Evolutionary conservation across 2,329 filamentous ascomycete species (phyloP), one percentile per base, ranked within the genome.

Genomic region (Pyrenophora tritici-repentis): DNA sequence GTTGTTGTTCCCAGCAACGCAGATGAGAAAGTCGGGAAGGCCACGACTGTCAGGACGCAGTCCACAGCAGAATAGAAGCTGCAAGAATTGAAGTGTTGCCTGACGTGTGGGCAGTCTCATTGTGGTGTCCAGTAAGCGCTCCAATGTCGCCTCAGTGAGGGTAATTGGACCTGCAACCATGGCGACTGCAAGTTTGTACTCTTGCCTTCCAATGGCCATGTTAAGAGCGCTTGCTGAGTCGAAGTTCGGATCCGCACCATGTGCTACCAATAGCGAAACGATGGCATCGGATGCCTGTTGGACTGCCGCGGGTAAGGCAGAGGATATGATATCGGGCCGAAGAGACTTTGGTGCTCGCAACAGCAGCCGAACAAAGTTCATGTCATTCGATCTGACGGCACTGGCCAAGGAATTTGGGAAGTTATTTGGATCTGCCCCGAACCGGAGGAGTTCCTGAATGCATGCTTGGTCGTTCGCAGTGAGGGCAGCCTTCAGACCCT

Each of bases 241-340:
- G 50, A 68, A 72, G 47, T 73, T 73, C 10, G 70, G 70, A 49
- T 73, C 66, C 17, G 68, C 71, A 6, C 70, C 70, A 47, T 72
- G 66, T 6, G 59, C 55, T 33, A 71, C 59, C 13, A 72, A 54
- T n/a, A 72, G 50, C 8, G 68, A 71, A 24, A 65, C 49, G 8
- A 63, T 56, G 3, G 59, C 41, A 34, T 67, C 63, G 4, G 67
- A 70, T n/a, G 58, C 62, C 17, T 68, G 65, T 43, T 71, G 67
- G 4, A 71, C 67, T 18, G 69, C 70, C 32, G 58, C 60, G 24
- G 65, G 59, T 6, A 73, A 59, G 40, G 66, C 69, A 17, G 70
- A 69, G 3, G 69, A 71, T 9, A 73, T 59, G 24, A 70, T 59
- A 13, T 72, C 63, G 12, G 63, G 35, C 4, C 60, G 64, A 18